A percentile compares a stretch with the other conserved stretches of the same genome.
Evolutionary conservation across 805 yeast genomes (phyloP).

Genomic region (Wickerhamiella azymoides): DNA sequence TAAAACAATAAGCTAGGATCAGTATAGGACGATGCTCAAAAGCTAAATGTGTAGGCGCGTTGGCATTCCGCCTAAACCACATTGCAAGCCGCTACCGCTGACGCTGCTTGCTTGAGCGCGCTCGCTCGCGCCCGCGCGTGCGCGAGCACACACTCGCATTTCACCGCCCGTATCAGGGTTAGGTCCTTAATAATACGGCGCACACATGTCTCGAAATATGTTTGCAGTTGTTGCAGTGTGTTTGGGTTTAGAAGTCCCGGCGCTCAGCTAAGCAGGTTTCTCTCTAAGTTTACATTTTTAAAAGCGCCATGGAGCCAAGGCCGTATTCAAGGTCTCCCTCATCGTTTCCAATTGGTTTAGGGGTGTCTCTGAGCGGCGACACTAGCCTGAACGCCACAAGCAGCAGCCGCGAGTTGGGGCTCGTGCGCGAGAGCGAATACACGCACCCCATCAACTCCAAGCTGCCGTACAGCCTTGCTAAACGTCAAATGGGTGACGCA

Average conservation of each 20-base stretch:
- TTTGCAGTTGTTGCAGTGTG: too few species aligned
- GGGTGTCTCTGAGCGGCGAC: not conserved
- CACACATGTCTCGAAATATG: not conserved
- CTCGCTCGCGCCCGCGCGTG: too few species aligned
- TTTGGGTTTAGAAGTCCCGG: not conserved
- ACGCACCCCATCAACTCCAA: conserved; percentile 15
- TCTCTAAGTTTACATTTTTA: not conserved
- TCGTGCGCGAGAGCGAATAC: conserved; percentile 1
- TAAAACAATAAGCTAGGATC: too few species aligned
- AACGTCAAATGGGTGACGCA: conserved; percentile 12
- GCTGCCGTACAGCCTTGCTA: conserved; percentile 8
- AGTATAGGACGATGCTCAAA: too few species aligned
- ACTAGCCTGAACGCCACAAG: not conserved
- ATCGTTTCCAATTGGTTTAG: not conserved
- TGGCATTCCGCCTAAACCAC: too few species aligned
- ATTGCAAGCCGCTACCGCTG: too few species aligned
- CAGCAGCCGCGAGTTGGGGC: not conserved
- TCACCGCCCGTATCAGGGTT: too few species aligned
- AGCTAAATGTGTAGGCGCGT: too few species aligned
- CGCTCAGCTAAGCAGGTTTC: not conserved
- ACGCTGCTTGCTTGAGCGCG: too few species aligned
- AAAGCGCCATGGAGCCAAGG: not conserved
- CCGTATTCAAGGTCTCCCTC: not conserved
- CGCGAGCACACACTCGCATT: too few species aligned
- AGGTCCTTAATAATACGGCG: not conserved